Base-by-base conservation (phyloP, 148 eudicot species). In the Bassia scoparia region DNA sequence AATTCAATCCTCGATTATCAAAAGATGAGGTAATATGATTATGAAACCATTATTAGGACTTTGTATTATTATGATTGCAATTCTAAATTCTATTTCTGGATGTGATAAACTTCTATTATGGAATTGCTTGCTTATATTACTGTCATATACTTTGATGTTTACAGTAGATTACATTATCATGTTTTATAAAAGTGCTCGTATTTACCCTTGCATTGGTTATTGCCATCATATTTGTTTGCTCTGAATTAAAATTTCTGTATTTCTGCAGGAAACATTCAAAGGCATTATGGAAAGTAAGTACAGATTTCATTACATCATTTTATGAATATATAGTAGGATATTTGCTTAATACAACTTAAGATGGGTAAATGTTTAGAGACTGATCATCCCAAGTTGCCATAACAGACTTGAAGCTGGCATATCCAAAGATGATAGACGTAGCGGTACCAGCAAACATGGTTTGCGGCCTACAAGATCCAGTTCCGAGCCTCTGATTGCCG, bases 401-500 rank as follows among this genome's bases (percentile, higher is more conserved):
- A 48, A 63, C 89, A 95, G 98, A 91, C 86, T 83, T 95, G 76
- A 88, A 89, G 52, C 83, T 95, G 74, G 75, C 97, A 34, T 95
- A 89, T 77, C 98, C 98, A 3, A 95, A 87, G 87, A 88, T 95
- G 96, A 91, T 95, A 0, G 97, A 95, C 61, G 75, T 83, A 72
- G 98, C 98, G 14, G 92, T 95, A 34, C 98, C 97, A 18, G 96
- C 96, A 37, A 95, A 95, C 78, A 80, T 91, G 96, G 97, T 74
- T 27, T 95, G 98, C 73, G 98, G 96, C 53, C 76, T 91, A 71
- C 98, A 95, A 82, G 93, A 91, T 55, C 59, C 80, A 17, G 81
- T 73, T 68, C 34, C 69, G 4, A 41, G 20, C 68, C 50, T 38
- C 34, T 66, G 34, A 66, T 66, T 66, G 43, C 33, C 33, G 29